Evolutionary conservation across 345 rosid species (phyloP).

Genomic region (Eucalyptus albens): DNA sequence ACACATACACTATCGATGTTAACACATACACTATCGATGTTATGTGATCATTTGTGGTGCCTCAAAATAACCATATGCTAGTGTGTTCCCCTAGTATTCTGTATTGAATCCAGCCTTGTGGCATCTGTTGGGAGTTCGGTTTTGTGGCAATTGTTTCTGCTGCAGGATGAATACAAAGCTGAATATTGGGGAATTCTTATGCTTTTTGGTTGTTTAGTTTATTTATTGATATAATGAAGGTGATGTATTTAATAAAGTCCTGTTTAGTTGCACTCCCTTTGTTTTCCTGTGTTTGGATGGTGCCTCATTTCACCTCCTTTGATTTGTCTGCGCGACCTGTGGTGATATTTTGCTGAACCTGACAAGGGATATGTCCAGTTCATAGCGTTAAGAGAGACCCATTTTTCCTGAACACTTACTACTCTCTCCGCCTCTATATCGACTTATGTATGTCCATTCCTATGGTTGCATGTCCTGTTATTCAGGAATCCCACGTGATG

Average conservation of each 20-base stretch:
- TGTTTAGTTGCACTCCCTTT: neutral
- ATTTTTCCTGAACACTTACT: neutral
- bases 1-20: neutral
- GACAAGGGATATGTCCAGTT: neutral
- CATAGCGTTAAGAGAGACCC: neutral
- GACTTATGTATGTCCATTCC: fast-evolving
- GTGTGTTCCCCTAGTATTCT: neutral
- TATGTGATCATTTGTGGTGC: neutral
- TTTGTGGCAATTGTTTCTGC: neutral
- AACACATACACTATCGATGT: neutral
- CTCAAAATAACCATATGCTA: neutral
- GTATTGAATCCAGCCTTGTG: neutral
- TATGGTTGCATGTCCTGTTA: neutral
- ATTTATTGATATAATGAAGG: neutral
- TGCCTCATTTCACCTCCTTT: neutral
- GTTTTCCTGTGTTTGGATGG: neutral
- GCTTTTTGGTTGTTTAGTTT: neutral
- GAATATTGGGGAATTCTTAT: neutral
- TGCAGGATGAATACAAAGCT: neutral
- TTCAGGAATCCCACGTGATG: neutral
- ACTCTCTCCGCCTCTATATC: neutral
- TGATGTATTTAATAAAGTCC: neutral
- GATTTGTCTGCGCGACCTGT: neutral
- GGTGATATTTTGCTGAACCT: neutral
- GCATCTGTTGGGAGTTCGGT: neutral